Percentiles rank a stretch among this genome's conserved stretches.
phyloP scores from a whole-genome alignment of 2,329 filamentous ascomycete genomes.

The Sarocladiaceae sp. region DNA sequence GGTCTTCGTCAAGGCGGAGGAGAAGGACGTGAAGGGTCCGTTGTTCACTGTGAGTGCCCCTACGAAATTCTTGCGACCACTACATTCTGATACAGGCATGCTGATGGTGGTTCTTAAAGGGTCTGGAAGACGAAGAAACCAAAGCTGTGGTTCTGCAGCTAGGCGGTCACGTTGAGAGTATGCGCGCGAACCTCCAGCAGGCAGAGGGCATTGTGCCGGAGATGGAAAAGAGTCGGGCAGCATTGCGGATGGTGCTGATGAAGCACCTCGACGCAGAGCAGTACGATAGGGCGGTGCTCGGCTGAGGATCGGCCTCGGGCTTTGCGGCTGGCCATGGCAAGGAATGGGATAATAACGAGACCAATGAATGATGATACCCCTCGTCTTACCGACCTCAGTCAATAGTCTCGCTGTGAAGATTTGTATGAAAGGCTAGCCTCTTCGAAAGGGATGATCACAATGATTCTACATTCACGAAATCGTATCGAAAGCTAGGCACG shows the following conservation, averaged over 20 bases:
- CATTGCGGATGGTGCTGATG: slow-evolving; percentile 42
- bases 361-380: slow-evolving; percentile 4
- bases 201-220: slow-evolving; percentile 45
- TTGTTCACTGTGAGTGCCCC: background rate
- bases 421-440: too few species aligned
- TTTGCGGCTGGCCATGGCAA: too few species aligned
- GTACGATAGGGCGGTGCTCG: slow-evolving; percentile 44
- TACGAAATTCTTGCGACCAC: too few species aligned
- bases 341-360: background rate
- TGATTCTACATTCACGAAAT: too few species aligned
- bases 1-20: slow-evolving; percentile 9
- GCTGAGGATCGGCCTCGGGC: slow-evolving; percentile 16
- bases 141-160: slow-evolving; percentile 41
- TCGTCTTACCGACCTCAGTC: too few species aligned
- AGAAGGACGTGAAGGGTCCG: background rate
- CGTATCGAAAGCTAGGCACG: too few species aligned
- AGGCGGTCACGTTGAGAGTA: slow-evolving; percentile 49
- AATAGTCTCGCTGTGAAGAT: too few species aligned
- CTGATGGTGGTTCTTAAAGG: slow-evolving; percentile 18
- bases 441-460: too few species aligned
- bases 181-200: slow-evolving; percentile 47
- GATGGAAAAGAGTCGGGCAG: slow-evolving; percentile 40
- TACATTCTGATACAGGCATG: too few species aligned
- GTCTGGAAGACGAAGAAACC: slow-evolving; percentile 36
- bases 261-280: slow-evolving; percentile 36